Base-by-base conservation (phyloP, 2,329 filamentous ascomycete genomes). In the Scedosporium aurantiacum region DNA sequence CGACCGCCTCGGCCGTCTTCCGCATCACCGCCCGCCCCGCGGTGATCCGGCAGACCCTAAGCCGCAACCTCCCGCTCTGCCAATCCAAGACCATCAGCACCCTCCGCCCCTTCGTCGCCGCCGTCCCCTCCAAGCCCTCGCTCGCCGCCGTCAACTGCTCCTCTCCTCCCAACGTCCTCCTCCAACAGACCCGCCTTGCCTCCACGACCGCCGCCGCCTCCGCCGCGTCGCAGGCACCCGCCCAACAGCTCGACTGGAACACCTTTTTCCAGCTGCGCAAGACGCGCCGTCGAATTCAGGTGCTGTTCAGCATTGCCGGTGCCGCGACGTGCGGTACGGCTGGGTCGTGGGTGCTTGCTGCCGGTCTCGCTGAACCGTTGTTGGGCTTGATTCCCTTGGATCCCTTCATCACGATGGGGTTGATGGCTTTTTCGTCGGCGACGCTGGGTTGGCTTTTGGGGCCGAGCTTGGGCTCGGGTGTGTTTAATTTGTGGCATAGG, bases 251-350 rank as follows among this genome's bases (percentile, higher is more conserved):
- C 50, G 84, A 91, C 75, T 97, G 93, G 93, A 88, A 97, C 77
- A 86, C 85, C 60, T 97, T 96, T 79, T 96, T 97, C 80, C 84
- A 85, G 71, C 86, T 97, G 63, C 91, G 93, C 70, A 89, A 91
- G 68, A 88, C 86, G 63, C 89, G 93, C 61, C 87, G 93, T 63
- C 85, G 89, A 68, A 89, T 92, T 78, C 91, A 93, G 71, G 82
- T 96, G 43, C 82, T 82, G 58, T 91, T 91, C 65, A 93, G 89
- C 56, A 79, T 91, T 60, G 72, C 84, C 40, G 84, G 83, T 40
- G 86, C 87, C 50, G 65, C 86, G 5, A 76, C 79, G 12, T 84
- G 83, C 63, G 88, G 89, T 1, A 78, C 80, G 2, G 77, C 75
- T 1, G 87, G 88, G 16, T 83, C 85, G 1, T 74, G 84, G n/a